Evolutionary conservation across 2,329 filamentous ascomycete species (phyloP), one percentile per base, ranked within the genome.

Genomic region (Leptodontidium sp.): DNA sequence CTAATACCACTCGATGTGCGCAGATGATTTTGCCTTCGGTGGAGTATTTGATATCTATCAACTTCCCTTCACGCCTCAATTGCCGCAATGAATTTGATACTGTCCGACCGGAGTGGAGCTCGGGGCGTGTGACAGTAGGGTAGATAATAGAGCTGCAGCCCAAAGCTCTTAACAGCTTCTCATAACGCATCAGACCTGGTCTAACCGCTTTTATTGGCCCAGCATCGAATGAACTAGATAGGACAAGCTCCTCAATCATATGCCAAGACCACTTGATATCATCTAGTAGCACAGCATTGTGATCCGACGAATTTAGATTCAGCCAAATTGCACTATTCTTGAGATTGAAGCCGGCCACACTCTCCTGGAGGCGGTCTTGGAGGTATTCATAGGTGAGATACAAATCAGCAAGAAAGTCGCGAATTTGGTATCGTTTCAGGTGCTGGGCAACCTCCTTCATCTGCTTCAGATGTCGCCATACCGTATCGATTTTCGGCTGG

Each of bases 221-320:
- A 9, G 70, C 67, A 67, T 77, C 76, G 32, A 59, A 70, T 1
- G 75, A 73, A 52, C 72, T 77, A 0, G 69, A 73, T 3, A 76
- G 59, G 4, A 76, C 68, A 1, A 77, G 71, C 2, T 72, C 43
- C 2, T 70, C 40, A 24, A 73, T 59, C 2, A 47, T 59, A 5
- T 68, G 62, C 76, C 74, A 77, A 12, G 68, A 72, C 21, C 50
- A 61, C 15, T 35, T 17, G n/a, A 76, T 35, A n/a, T 75, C 69
- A 4, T 58, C 52, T 8, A 74, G 11, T 7, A 49, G 9, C 9
- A 71, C 57, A 17, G 1, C 17, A 0, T 62, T 49, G 1, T 47
- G 38, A 29, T 71, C 47, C 38, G 24, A 43, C 1, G 64, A 50
- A 11, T 66, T 65, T 4, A 73, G 24, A 57, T 76, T 76, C 7